Evolutionary conservation across 352 stramenopile genomes (phyloP), one percentile per base, ranked within the genome.

Genomic region (Pythium aphanidermatum): DNA sequence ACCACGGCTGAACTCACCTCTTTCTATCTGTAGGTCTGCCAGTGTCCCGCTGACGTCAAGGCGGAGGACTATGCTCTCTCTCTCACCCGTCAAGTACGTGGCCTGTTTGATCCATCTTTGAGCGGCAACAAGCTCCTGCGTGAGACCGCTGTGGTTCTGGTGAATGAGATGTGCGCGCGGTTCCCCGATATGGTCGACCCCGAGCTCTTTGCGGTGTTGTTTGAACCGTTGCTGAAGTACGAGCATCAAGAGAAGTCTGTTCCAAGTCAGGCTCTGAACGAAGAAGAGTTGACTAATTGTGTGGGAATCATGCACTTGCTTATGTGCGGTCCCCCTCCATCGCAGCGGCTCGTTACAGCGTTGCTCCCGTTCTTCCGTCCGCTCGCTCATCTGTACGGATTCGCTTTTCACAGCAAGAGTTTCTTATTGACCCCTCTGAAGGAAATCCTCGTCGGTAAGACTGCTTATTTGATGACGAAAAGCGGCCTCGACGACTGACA

Each of bases 361-460:
- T 46, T 91, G 5, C 35, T 86, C n/a, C 74, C 84, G 19, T 62
- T 89, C 47, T 83, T 88, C 28, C 71, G 78, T 20, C 76, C 81
- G 12, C 51, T 91, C 8, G 37, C 88, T n/a, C 74, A 87, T 29
- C 62, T 91, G 38, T 83, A 83, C 37, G 70, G 60, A 12, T 93
- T 93, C 39, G 76, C 77, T 4, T 28, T 47, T 12, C 46, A 27
- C 7, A 90, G 78, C 58, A 93, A 88, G 42, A 87, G 70, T 44
- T 74, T 74, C 35, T 54, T 86, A 32, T 37, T 58, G 43, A 20
- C 76, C 25, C 44, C 49, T 13, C 33, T 92, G 36, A 58, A 85
- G 60, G 70, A 65, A 37, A 49, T 80, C 31, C 36, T 90, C 24
- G 33, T 75, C 42, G 42, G 70, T 83, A 62, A 21, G 65, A 67